A percentile compares a stretch with the other conserved stretches of the same genome.
Conservation (phyloP, 2,329 filamentous ascomycete genomes). For the Xylaria sp. region DNA sequence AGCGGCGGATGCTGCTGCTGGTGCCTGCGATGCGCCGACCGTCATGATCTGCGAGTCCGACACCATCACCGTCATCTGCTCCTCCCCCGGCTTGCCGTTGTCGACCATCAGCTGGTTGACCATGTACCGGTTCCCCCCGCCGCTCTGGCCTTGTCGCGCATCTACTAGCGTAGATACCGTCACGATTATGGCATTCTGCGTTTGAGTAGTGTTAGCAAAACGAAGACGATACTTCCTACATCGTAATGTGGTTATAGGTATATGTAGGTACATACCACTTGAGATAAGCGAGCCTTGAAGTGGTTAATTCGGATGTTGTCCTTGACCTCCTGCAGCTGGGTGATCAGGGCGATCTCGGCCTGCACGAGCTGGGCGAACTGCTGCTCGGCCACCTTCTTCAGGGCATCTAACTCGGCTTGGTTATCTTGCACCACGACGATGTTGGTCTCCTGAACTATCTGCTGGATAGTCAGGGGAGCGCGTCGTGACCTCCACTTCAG, state of each 20-base stretch:
- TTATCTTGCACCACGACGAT: slow-evolving; percentile 43
- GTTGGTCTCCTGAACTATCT: slow-evolving; percentile 40
- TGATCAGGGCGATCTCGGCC: slow-evolving; percentile 40
- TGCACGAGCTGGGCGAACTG: slow-evolving; percentile 43
- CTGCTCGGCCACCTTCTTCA: slow-evolving; percentile 40
- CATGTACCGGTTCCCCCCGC: slow-evolving; percentile 40
- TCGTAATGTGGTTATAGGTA: no score
- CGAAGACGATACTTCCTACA: no score
- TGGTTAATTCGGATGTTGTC: slow-evolving; percentile 47
- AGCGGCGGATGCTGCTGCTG: no score
- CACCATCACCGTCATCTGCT: slow-evolving; percentile 43
- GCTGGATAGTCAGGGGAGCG: slow-evolving; percentile 33
- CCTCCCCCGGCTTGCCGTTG: slow-evolving; percentile 39
- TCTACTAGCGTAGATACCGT: slow-evolving; percentile 43
- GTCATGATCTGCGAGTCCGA: slow-evolving; percentile 42
- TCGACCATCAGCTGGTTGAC: slow-evolving; percentile 44
- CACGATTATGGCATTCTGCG: slow-evolving; percentile 43
- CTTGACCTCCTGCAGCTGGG: slow-evolving; percentile 45
- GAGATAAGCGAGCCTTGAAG: slow-evolving; percentile 41
- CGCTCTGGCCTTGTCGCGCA: slow-evolving; percentile 31
- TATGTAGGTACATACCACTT: slow-evolving; percentile 37
- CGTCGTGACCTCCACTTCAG: slow-evolving; percentile 33
- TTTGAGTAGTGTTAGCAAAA: slow-evolving; percentile 2
- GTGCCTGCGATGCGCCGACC: slow-evolving; percentile 33
- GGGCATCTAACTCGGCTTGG: slow-evolving; percentile 39